Percentiles rank a stretch among this genome's conserved stretches.
These are phyloP conservation scores for Endogone sp. DNA, from an alignment of 192 early-diverging fungal genomes.

Conservation along the genomic window DNA sequence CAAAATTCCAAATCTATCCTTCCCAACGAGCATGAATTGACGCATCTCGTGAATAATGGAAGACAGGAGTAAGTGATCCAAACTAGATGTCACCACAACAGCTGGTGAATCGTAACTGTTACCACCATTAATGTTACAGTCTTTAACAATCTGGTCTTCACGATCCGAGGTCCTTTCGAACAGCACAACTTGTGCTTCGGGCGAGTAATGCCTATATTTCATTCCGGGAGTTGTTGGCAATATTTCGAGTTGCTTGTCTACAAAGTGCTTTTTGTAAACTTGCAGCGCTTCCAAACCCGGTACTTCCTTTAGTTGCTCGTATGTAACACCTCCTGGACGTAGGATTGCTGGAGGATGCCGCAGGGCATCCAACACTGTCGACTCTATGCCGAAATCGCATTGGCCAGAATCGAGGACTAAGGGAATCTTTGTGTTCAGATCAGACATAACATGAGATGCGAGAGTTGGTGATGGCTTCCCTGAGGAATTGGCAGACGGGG, in stretches of 20 bases:
- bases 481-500: constrained; percentile 97
- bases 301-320: constrained; percentile 61
- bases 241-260: constrained; percentile 61
- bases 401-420: constrained; percentile 88
- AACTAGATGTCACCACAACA: not conserved
- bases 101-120: not conserved
- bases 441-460: constrained; percentile 83
- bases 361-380: constrained; percentile 90
- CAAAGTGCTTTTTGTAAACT: constrained; percentile 80
- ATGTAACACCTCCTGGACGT: constrained; percentile 89
- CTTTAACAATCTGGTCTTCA: not conserved
- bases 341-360: constrained; percentile 72
- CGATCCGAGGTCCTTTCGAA: constrained; percentile 35
- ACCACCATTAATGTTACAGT: not conserved
- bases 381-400: constrained; percentile 89
- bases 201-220: constrained; percentile 99
- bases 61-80: not conserved
- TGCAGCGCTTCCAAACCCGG: constrained; percentile 61
- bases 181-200: constrained; percentile 80
- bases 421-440: constrained; percentile 75
- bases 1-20: not conserved
- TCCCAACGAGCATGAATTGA: not conserved
- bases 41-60: not conserved
- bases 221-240: constrained; percentile 96
- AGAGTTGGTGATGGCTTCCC: constrained; percentile 93